Evolutionary conservation across 768 basidiomycete genomes (phyloP).

Genomic region (Pleurotus salmoneostramineus): DNA sequence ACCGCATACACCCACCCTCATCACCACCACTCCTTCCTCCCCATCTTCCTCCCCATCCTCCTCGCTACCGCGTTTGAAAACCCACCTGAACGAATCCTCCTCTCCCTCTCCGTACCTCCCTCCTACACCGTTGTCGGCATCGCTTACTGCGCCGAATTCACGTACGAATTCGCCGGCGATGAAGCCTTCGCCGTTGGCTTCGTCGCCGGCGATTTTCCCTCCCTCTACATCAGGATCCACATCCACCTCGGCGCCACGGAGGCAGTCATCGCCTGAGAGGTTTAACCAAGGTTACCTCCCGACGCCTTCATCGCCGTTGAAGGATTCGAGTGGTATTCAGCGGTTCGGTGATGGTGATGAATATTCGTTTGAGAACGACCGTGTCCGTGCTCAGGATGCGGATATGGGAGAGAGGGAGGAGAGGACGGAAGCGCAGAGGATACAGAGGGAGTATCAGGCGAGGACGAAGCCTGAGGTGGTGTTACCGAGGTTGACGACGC

Average conservation of each 20-base stretch:
- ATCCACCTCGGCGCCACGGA: neutral
- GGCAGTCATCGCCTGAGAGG: neutral
- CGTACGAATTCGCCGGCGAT: neutral
- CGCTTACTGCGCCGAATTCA: neutral
- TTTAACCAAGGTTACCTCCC: neutral
- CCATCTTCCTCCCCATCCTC: neutral
- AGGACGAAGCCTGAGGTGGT: neutral
- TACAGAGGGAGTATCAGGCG: neutral
- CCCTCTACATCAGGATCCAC: neutral
- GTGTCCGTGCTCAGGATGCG: neutral
- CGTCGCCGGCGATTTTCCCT: neutral
- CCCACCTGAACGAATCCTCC: neutral
- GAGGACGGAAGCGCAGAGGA: neutral
- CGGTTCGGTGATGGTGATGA: neutral
- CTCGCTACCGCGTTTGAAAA: neutral
- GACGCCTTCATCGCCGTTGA: constrained; percentile 1
- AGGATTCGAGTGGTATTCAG: neutral
- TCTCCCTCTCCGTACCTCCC: neutral
- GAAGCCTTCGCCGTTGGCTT: neutral
- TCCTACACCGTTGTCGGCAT: neutral
- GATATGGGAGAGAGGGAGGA: neutral
- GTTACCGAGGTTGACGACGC: neutral
- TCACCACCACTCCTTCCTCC: neutral
- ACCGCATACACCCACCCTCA: neutral
- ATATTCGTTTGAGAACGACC: neutral